A percentile compares a stretch with the other conserved stretches of the same genome.
Conservation (phyloP, 805 yeast genomes). For the Isabelozyma rhagii region DNA sequence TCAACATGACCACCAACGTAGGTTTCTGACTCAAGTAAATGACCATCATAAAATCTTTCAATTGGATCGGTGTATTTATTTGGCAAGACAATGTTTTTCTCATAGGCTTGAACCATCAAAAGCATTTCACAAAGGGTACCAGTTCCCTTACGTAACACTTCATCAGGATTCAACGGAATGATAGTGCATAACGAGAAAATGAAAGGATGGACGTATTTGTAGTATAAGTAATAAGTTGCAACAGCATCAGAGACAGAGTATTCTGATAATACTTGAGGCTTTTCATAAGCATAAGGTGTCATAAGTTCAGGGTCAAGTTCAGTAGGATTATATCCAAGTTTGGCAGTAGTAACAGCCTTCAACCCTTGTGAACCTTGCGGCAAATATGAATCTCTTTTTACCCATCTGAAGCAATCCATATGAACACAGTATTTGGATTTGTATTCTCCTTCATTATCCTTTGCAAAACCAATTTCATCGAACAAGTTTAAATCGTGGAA, state of each 20-base stretch:
- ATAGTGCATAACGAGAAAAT: conserved; percentile 93
- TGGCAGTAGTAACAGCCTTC: conserved; percentile 95
- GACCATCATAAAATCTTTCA: conserved; percentile 95
- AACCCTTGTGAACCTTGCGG: conserved; percentile 99
- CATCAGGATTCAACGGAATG: conserved; percentile 95
- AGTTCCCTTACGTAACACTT: conserved; percentile 92
- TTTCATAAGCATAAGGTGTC: conserved; percentile 96
- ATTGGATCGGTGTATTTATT: conserved; percentile 91
- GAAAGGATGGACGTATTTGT: conserved; percentile 96
- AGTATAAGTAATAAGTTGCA: conserved; percentile 93
- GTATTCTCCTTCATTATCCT: conserved; percentile 87
- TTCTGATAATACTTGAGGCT: conserved; percentile 89
- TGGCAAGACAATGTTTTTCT: conserved; percentile 73
- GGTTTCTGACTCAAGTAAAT: conserved; percentile 89
- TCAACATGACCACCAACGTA: conserved; percentile 99
- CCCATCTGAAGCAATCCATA: conserved; percentile 98
- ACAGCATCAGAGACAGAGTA: conserved; percentile 99
- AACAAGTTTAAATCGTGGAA: conserved; percentile 85
- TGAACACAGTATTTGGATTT: conserved; percentile 90
- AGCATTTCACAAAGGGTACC: conserved; percentile 99
- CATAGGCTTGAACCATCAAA: conserved; percentile 92
- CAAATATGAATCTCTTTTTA: conserved; percentile 91
- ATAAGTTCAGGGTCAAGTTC: conserved; percentile 96
- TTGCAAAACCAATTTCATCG: conserved; percentile 90
- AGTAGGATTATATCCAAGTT: conserved; percentile 92